Evolutionary conservation across 2,329 filamentous ascomycete genomes (phyloP), one percentile per base, ranked within the genome.

Genomic region (Dactylellina leptospora): DNA sequence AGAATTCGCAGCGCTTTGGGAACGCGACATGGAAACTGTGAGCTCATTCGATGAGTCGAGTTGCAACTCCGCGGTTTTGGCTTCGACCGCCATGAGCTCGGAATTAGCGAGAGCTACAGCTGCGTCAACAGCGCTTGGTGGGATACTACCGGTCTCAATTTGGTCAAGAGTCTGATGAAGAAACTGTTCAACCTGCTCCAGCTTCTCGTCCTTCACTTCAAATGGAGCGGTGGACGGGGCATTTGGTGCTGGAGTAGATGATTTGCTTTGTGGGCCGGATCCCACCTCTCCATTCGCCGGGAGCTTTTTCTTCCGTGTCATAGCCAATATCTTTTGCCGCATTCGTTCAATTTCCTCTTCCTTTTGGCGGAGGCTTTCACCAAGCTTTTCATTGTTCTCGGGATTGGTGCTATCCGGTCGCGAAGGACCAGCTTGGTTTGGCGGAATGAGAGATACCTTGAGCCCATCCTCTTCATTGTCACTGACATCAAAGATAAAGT

Each of bases 401-500:
- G 79, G 27, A 73, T 76, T 30, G 79, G 76, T 75, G 79, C 33
- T 79, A 79, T 45, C 80, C 81, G 36, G 82, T 84, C 66, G 77
- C 77, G 30, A 72, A 78, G 1, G 81, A 80, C 60, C 82, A 84
- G 1, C 11, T 10, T 9, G 80, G 18, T 66, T 60, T 16, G 60
- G n/a, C 8, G 40, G 76, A 75, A 16, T 74, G 76, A 44, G 75
- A 38, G 36, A 74, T 30, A 23, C 74, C 53, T 87, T 85, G 36
- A 85, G 84, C 4, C 82, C 83, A 22, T 83, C 85, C 25, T 78
- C 82, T 66, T 89, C 87, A 74, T 88, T 86, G 25, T 96, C 93
- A 77, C 91, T 96, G 38, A 96, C 88, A 74, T 96, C 87, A 75
- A 96, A 96, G 38, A 96, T 85, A 56, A 96, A 85, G 1, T 85